These are phyloP conservation scores for Citrus medica DNA, from an alignment of 345 rosid species.

Conservation along the genomic window DNA sequence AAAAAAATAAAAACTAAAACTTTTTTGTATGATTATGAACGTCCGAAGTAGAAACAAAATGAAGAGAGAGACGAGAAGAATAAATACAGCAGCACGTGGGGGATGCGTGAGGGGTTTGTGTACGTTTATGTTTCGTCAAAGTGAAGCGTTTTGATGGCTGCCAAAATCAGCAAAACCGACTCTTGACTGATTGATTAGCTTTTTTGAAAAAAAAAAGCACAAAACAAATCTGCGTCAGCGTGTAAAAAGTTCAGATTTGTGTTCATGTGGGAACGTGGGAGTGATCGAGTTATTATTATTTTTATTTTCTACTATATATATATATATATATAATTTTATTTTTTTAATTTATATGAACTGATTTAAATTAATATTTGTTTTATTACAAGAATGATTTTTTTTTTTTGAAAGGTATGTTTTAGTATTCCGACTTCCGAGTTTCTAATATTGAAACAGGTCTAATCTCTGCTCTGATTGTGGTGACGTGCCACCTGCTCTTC, in stretches of 20 bases:
- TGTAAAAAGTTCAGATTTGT: background rate
- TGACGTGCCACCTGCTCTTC: background rate
- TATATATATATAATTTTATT: too few species aligned
- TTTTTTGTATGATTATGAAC: too few species aligned
- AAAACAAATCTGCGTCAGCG: background rate
- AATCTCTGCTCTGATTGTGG: background rate
- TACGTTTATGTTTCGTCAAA: background rate
- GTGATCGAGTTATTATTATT: background rate
- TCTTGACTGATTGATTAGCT: background rate
- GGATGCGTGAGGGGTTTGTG: background rate
- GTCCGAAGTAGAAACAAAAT: background rate
- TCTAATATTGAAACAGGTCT: background rate
- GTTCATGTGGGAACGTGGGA: constrained; percentile 2
- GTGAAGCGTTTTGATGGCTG: constrained; percentile 7
- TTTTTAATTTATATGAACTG: too few species aligned
- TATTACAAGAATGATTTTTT: background rate
- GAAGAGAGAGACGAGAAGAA: background rate
- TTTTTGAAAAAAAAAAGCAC: too few species aligned
- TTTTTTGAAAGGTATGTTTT: too few species aligned
- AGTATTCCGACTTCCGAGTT: too few species aligned
- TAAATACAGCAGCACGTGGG: background rate
- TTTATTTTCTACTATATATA: background rate
- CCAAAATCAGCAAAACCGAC: constrained; percentile 3
- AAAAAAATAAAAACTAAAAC: background rate
- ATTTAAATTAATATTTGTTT: background rate